Evolutionary conservation across 306 rosid species (phyloP).

Genomic region (apple (Malus domestica)): ASM211411v1 NC_041792.1:26669407-26669906

Average conservation of each 20-base stretch:
- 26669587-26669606: background rate
- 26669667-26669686: background rate
- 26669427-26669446: slow-evolving; percentile 15
- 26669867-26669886: background rate
- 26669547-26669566: background rate
- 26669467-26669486: slow-evolving; percentile 19
- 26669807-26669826: background rate
- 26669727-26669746: background rate
- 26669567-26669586: background rate
- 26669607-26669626: background rate
- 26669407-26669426: slow-evolving; percentile 25
- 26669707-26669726: background rate
- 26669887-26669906: background rate
- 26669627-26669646: background rate
- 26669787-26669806: too few relatives aligned
- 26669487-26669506: slow-evolving; percentile 25
- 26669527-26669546: slow-evolving; percentile 63
- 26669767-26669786: background rate
- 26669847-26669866: background rate
- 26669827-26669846: background rate
- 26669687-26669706: background rate
- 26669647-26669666: background rate
- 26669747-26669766: background rate
- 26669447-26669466: slow-evolving; percentile 17
- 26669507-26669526: slow-evolving; percentile 38